phyloP scores from a whole-genome alignment of 192 early-diverging fungal species.

The Chytriomyces hyalinus region DNA sequence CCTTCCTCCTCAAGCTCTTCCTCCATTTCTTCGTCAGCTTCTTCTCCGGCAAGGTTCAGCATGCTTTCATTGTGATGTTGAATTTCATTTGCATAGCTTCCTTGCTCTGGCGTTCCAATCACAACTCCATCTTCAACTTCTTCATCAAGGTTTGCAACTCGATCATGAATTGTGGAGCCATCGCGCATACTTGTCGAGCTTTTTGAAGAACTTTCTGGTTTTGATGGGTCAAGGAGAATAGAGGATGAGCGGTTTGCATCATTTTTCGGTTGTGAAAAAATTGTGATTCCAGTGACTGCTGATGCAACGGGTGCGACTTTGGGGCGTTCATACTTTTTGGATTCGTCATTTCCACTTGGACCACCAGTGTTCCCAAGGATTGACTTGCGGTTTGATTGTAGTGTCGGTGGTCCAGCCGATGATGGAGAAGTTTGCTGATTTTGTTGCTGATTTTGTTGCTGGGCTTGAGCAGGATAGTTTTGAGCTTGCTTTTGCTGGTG shows the following conservation, averaged over 20 bases:
- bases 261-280: too few relatives aligned
- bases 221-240: too few relatives aligned
- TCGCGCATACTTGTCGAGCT: not conserved
- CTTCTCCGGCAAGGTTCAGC: not conserved
- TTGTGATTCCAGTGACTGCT: too few relatives aligned
- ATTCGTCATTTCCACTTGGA: too few relatives aligned
- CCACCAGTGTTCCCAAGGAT: not conserved
- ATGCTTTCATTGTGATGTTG: not conserved
- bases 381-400: not conserved
- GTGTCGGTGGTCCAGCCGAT: too few relatives aligned
- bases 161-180: not conserved
- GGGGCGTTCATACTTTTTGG: too few relatives aligned
- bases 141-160: not conserved
- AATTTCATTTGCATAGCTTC: not conserved
- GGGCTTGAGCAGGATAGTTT: too few relatives aligned
- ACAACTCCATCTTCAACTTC: constrained; percentile 11
- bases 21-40: constrained; percentile 10
- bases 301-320: too few relatives aligned
- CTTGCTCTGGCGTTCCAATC: not conserved
- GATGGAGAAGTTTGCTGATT: not conserved
- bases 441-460: not conserved
- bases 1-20: constrained; percentile 34
- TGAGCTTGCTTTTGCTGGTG: too few relatives aligned
- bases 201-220: not conserved
- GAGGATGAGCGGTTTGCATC: too few relatives aligned